phyloP scores from a whole-genome alignment of 352 stramenopile genomes.

The Phytophthora pseudosyringae region DNA sequence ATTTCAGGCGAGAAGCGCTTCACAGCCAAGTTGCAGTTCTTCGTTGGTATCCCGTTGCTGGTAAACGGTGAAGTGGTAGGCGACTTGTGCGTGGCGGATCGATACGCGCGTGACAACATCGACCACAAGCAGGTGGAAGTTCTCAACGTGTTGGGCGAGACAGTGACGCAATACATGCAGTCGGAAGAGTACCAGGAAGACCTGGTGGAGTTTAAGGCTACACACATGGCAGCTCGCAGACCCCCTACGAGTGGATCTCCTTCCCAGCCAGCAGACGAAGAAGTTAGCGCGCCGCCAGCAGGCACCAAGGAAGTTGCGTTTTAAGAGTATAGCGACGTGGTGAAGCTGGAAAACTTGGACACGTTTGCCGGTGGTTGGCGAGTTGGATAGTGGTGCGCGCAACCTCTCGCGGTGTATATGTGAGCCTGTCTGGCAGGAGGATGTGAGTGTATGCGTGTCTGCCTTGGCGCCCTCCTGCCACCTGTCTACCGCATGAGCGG shows the following conservation, averaged over 20 bases:
- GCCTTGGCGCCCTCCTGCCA: slow-evolving; percentile 18
- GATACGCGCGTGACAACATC: slow-evolving; percentile 78
- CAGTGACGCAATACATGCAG: slow-evolving; percentile 90
- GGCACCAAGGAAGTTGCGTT: slow-evolving; percentile 85
- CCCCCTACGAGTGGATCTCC: slow-evolving; percentile 23
- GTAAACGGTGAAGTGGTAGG: slow-evolving; percentile 87
- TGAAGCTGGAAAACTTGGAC: slow-evolving; percentile 22
- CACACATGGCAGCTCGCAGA: slow-evolving; percentile 31
- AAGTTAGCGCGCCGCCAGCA: slow-evolving; percentile 24
- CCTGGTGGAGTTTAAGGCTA: slow-evolving; percentile 68
- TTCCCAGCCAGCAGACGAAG: slow-evolving; percentile 35
- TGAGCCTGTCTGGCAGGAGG: slow-evolving; percentile 26
- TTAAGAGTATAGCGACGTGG: slow-evolving; percentile 48
- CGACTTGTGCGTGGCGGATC: slow-evolving; percentile 86
- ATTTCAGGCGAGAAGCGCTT: slow-evolving; percentile 89
- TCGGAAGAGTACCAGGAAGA: slow-evolving; percentile 84
- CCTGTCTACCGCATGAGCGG: slow-evolving; percentile 27
- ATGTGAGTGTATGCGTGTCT: slow-evolving; percentile 24
- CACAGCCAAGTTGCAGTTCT: slow-evolving; percentile 88
- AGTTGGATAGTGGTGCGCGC: slow-evolving; percentile 4
- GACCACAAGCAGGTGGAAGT: slow-evolving; percentile 88
- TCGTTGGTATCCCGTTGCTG: slow-evolving; percentile 86
- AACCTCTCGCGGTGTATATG: slow-evolving; percentile 35
- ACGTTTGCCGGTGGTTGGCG: slow-evolving; percentile 15
- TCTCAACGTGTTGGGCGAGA: slow-evolving; percentile 87